A percentile compares a stretch with the other conserved stretches of the same genome.
These are phyloP conservation scores for Postia placenta DNA, from an alignment of 768 basidiomycete genomes.

Conservation along the genomic window DNA sequence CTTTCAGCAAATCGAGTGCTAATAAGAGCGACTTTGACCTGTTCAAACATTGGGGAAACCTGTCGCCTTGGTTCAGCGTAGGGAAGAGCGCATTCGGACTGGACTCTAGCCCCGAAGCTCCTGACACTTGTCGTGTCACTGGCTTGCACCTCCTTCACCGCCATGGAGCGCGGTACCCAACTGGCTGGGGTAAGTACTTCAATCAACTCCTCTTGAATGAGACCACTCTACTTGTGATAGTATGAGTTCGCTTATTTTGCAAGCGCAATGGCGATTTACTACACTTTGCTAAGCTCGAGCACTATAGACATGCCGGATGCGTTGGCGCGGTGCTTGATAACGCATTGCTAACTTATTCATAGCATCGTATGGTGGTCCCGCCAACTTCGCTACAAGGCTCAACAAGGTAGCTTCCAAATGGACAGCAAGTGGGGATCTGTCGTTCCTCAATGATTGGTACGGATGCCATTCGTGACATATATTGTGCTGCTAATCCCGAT, in stretches of 20 bases:
- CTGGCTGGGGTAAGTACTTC: conserved; percentile 47
- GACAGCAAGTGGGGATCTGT: conserved; percentile 58
- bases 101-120: conserved; percentile 63
- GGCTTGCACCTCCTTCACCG: conserved; percentile 77
- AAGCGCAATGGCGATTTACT: too few relatives aligned
- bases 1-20: conserved; percentile 20
- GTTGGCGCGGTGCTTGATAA: too few relatives aligned
- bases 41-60: conserved; percentile 77
- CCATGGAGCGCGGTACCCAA: conserved; percentile 72
- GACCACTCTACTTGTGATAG: neutral
- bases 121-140: conserved; percentile 63
- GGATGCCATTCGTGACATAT: too few relatives aligned
- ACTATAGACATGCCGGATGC: too few relatives aligned
- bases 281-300: too few relatives aligned
- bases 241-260: too few relatives aligned
- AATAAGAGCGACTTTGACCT: conserved; percentile 45
- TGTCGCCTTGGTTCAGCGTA: conserved; percentile 84
- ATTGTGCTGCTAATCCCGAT: too few relatives aligned
- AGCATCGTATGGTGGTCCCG: conserved; percentile 61
- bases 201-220: neutral
- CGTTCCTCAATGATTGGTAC: conserved; percentile 81
- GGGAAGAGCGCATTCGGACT: conserved; percentile 60
- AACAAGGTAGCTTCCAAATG: conserved; percentile 49
- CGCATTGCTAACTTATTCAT: neutral
- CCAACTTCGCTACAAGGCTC: conserved; percentile 49